Evolutionary conservation across 2,329 filamentous ascomycete genomes (phyloP).

Genomic region (Coniochaeta pulveracea): DNA sequence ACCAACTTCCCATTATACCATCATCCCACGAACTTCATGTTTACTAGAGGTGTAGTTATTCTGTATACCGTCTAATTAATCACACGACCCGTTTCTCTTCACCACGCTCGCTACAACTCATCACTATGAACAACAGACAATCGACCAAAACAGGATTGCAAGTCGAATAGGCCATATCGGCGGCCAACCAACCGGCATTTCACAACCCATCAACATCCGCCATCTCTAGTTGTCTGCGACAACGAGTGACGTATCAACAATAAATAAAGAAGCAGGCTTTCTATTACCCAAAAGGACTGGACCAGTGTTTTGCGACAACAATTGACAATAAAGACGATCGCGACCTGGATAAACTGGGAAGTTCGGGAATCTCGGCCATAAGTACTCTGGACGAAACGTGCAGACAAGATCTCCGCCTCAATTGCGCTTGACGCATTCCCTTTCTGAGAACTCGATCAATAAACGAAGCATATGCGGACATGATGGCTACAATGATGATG

Average conservation of each 20-base stretch:
- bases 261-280: neutral
- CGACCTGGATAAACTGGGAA: neutral
- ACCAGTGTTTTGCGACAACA: conserved; percentile 1
- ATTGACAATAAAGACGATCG: neutral
- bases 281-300: neutral
- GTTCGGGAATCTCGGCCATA: neutral
- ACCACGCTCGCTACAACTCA: conserved; percentile 3
- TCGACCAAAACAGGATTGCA: neutral
- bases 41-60: neutral
- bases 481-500: conserved; percentile 18
- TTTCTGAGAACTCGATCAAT: neutral
- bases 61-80: no score
- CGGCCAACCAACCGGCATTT: neutral
- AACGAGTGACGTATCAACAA: neutral
- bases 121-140: neutral
- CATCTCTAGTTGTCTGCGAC: conserved; percentile 2
- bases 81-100: no score
- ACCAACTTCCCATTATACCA: neutral
- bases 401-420: neutral
- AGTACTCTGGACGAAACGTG: neutral
- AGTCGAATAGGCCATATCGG: neutral
- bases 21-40: neutral
- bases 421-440: neutral
- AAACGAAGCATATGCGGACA: conserved; percentile 12
- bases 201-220: neutral